These are phyloP conservation scores for bread wheat (Triticum aestivum) DNA, from an alignment of 176 grass and related monocot species.

Conservation along the genomic window IWGSC_CS_RefSeq_v2.1 NC_057804.1:464741107-464741606, in stretches of 20 bases:
- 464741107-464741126: not conserved
- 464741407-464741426: constrained; percentile 29
- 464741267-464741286: not conserved
- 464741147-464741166: not conserved
- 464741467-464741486: constrained; percentile 64
- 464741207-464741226: constrained; percentile 22
- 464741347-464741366: constrained; percentile 41
- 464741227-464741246: not conserved
- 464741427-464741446: constrained; percentile 28
- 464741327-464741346: constrained; percentile 35
- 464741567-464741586: constrained; percentile 4
- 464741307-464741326: constrained; percentile 35
- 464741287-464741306: constrained; percentile 38
- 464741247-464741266: constrained; percentile 1
- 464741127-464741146: not conserved
- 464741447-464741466: constrained; percentile 53
- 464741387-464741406: constrained; percentile 41
- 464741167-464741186: not conserved
- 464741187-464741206: constrained; percentile 32
- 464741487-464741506: constrained; percentile 70
- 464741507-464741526: not conserved
- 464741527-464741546: constrained; percentile 30
- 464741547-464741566: not conserved
- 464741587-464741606: constrained; percentile 1
- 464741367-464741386: constrained; percentile 40